Evolutionary conservation across 106 monocot genomes (phyloP), one percentile per base, ranked within the genome.

Genomic region (Iris macrosiphon): DNA sequence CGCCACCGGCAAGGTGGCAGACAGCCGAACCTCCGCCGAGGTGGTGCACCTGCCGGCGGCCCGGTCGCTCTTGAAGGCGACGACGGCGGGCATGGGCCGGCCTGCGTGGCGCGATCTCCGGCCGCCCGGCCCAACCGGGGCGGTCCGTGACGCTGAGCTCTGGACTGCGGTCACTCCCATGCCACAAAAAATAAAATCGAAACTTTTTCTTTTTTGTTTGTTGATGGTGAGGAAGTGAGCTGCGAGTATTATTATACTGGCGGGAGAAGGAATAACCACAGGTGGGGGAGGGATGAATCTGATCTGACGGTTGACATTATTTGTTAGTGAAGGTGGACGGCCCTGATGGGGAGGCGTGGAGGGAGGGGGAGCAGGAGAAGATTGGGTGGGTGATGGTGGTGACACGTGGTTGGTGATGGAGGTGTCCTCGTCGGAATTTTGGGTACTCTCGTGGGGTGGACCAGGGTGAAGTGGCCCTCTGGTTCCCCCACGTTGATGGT

Each of bases 101-200:
- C 18, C 44, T n/a, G n/a, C n/a, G n/a, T n/a, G n/a, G n/a, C n/a
- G n/a, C n/a, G n/a, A n/a, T n/a, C n/a, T n/a, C n/a, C n/a, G 65
- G 40, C 22, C 40, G 25, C 15, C 18, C 44, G 44, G 44, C 19
- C 4, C 14, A 6, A 19, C 25, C 13, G 16, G 65, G 59, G 9
- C 57, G 48, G 54, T 39, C 26, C 59, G 61, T 4, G 88, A 70
- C 7, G 74, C 76, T 30, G 89, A 68, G 60, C 72, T 70, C 35
- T 73, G 51, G 27, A 69, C 68, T 3, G 61, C 62, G 41, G 73
- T 66, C 7, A 71, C 84, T 49, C 72, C 84, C 90, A 91, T 91
- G 57, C 54, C 69, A 26, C 13, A 49, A 49, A 29, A 10, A 6
- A 21, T 24, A 17, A 12, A 29, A 18, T 5, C 50, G 50, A 50